Percentiles rank a stretch among this genome's conserved stretches.
Conservation (phyloP, 163 green algal genomes). For the Volvox carteri region DNA sequence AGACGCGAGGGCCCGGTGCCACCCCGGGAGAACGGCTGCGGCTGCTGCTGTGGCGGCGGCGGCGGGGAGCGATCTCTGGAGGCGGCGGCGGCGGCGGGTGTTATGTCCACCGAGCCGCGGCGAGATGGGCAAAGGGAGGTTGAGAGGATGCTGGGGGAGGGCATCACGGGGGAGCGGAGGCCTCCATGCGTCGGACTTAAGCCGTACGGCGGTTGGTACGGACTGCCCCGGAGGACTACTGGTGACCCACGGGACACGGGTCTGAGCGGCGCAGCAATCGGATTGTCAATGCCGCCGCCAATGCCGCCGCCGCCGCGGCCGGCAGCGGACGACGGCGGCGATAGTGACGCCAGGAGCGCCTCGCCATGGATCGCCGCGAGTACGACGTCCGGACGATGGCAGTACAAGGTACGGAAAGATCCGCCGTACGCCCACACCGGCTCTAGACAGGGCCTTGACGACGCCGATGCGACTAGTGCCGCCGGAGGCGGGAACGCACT, state of each 20-base stretch:
- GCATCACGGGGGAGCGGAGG: neutral
- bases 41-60: neutral
- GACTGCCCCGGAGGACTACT: neutral
- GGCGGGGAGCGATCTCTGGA: neutral
- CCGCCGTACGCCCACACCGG: conserved; percentile 24
- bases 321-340: neutral
- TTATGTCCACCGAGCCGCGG: neutral
- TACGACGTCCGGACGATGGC: conserved; percentile 6
- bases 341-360: neutral
- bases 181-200: neutral
- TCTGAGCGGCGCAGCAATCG: neutral
- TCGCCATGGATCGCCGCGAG: conserved; percentile 14
- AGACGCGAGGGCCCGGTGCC: neutral
- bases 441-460: neutral
- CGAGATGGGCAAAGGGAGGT: neutral
- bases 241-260: neutral
- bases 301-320: neutral
- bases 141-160: neutral
- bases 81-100: neutral
- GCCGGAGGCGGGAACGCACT: neutral
- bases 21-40: neutral
- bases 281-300: neutral
- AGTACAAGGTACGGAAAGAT: conserved; percentile 2
- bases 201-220: neutral
- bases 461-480: neutral